A percentile compares a stretch with the other conserved stretches of the same genome.
These are phyloP conservation scores for Lodderomyces orthopsilosis DNA, from an alignment of 1,139 yeast genomes.

Conservation along the genomic window DNA sequence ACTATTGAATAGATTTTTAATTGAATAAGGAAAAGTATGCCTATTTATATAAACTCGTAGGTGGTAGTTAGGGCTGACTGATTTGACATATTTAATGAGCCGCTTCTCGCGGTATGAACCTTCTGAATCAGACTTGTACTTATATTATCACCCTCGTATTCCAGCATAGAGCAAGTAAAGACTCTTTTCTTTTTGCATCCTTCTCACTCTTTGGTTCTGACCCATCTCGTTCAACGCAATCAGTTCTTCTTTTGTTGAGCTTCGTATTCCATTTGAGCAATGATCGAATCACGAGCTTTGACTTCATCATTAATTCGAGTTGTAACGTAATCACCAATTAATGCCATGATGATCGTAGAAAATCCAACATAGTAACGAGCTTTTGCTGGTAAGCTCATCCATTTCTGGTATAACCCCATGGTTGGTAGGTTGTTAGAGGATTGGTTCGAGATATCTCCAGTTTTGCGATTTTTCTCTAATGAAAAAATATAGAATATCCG, in stretches of 20 bases:
- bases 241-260: slow-evolving; percentile 1
- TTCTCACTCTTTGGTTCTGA: too few relatives aligned
- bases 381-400: slow-evolving; percentile 50
- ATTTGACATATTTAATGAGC: too few relatives aligned
- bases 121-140: too few relatives aligned
- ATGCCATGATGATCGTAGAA: slow-evolving; percentile 53
- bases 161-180: too few relatives aligned
- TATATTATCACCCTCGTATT: too few relatives aligned
- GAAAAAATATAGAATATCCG: too few relatives aligned
- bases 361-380: slow-evolving; percentile 53
- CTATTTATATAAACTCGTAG: background rate
- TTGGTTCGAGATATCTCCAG: too few relatives aligned
- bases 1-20: background rate
- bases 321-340: slow-evolving; percentile 49
- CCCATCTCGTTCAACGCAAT: background rate
- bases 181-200: too few relatives aligned
- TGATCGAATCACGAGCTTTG: slow-evolving; percentile 19
- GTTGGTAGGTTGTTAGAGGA: too few relatives aligned
- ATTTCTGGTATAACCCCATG: slow-evolving; percentile 42
- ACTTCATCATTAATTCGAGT: slow-evolving; percentile 45
- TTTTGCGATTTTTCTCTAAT: background rate
- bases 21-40: background rate
- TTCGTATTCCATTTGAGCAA: slow-evolving; percentile 6
- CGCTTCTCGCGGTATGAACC: too few relatives aligned
- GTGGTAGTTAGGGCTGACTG: too few relatives aligned